Evolutionary conservation across 306 rosid genomes (phyloP), one percentile per base, ranked within the genome.

Genomic region (Prunus mira): DNA sequence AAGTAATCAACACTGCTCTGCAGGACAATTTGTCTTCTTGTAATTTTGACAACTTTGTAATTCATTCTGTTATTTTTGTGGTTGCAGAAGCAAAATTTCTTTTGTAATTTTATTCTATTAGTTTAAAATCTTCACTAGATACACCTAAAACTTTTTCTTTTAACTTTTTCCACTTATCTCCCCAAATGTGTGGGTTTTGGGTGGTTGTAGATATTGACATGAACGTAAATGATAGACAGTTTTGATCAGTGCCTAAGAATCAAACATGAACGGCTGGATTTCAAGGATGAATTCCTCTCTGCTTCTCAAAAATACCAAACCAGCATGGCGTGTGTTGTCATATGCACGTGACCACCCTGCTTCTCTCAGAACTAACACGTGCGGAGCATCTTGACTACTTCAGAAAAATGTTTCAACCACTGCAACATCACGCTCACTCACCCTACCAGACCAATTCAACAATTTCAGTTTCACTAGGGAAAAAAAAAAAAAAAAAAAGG

Each of bases 341-440:
- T 71, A 15, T 15, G 2, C 67, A 30, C 41, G 67, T 15, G 67
- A 15, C 43, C 45, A 14, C 67, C 43, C 67, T 62, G 45, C 13
- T 56, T 9, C 9, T 55, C 1, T 58, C 54, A 41, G 3, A 24
- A 24, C 67, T 2, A 57, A 72, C 76, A 57, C 55, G 55, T 72
- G 67, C 1, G 56, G 76, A 72, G 76, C 67, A 41, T 43, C 67
- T 57, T 72, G 76, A 72, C 67, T 72, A 15, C 18, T 38, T 57
- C 76, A 38, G 12, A 72, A 57, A 22, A 30, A 49, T 3, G 56
- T n/a, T 65, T 65, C 49, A 65, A 41, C 51, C 55, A 28, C 67
- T 72, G 54, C 67, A 72, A 24, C 76, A 57, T 72, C 67, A 32
- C 55, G 24, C 10, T 3, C 51, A 12, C 75, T 34, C 25, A 38